phyloP scores from a whole-genome alignment of 768 basidiomycete species.

The Imleria badia region DNA sequence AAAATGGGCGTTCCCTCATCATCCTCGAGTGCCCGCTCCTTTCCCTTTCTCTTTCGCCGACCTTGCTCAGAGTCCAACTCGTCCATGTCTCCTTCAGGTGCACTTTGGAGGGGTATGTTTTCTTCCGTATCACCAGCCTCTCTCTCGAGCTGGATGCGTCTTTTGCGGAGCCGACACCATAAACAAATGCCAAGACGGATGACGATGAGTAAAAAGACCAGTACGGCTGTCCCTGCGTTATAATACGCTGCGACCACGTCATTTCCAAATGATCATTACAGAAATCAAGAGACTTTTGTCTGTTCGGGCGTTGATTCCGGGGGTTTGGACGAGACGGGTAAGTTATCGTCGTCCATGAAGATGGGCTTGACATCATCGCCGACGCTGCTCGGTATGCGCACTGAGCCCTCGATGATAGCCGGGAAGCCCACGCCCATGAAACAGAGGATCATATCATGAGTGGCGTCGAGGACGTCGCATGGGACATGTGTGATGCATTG shows the following conservation, averaged over 20 bases:
- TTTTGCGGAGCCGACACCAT: slow-evolving; percentile 59
- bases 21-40: slow-evolving; percentile 42
- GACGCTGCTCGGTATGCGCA: slow-evolving; percentile 76
- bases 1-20: slow-evolving; percentile 45
- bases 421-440: slow-evolving; percentile 94
- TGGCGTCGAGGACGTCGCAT: slow-evolving; percentile 79
- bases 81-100: slow-evolving; percentile 35
- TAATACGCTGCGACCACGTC: slow-evolving; percentile 79
- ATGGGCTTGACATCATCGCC: slow-evolving; percentile 71
- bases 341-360: slow-evolving; percentile 47
- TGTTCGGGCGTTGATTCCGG: slow-evolving; percentile 67
- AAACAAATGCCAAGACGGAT: slow-evolving; percentile 69
- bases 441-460: slow-evolving; percentile 98
- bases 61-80: slow-evolving; percentile 43
- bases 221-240: slow-evolving; percentile 84
- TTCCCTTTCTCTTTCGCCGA: slow-evolving; percentile 44
- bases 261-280: background rate
- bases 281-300: slow-evolving; percentile 46
- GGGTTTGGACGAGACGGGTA: slow-evolving; percentile 36
- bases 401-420: slow-evolving; percentile 75
- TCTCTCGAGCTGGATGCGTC: slow-evolving; percentile 27
- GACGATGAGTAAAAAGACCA: slow-evolving; percentile 75
- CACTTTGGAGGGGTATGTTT: slow-evolving; percentile 61
- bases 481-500: slow-evolving; percentile 95
- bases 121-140: slow-evolving; percentile 47